Conservation (phyloP, 805 yeast species). For the Hanseniaspora meyeri region DNA sequence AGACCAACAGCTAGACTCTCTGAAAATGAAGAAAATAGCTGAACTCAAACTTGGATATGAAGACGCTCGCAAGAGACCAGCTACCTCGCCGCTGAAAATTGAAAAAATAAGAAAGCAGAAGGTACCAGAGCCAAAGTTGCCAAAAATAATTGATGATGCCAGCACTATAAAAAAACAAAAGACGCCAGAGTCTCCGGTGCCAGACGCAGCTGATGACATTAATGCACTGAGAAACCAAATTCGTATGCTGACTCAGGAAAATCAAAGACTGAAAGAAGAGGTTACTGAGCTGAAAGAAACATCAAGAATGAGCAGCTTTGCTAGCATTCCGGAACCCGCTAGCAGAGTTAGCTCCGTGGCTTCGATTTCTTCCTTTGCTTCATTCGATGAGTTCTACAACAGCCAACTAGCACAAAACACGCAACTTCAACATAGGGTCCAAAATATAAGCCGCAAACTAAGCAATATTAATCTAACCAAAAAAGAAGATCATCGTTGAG, state of each 20-base stretch:
- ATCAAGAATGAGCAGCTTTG: neutral
- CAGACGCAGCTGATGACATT: neutral
- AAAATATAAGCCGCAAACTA: neutral
- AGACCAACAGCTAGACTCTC: conserved; percentile 63
- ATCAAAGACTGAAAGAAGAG: neutral
- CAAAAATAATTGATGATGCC: neutral
- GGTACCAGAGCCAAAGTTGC: neutral
- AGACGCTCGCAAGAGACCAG: neutral
- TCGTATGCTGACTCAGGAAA: neutral
- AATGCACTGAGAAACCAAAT: neutral
- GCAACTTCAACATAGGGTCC: neutral
- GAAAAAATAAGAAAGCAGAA: neutral
- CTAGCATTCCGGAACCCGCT: neutral
- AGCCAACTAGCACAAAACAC: neutral
- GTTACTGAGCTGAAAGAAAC: neutral
- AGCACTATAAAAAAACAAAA: no score
- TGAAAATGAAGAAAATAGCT: conserved; percentile 55
- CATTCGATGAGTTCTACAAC: neutral
- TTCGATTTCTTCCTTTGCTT: neutral
- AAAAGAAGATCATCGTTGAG: neutral
- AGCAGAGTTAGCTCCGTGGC: neutral
- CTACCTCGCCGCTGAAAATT: neutral
- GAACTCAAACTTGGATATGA: conserved; percentile 35
- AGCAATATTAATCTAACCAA: neutral
- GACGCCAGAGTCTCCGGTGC: no score